A percentile compares a stretch with the other conserved stretches of the same genome.
These are phyloP conservation scores for Aspergillus steynii DNA, from an alignment of 495 filamentous ascomycete species.

Conservation along the genomic window DNA sequence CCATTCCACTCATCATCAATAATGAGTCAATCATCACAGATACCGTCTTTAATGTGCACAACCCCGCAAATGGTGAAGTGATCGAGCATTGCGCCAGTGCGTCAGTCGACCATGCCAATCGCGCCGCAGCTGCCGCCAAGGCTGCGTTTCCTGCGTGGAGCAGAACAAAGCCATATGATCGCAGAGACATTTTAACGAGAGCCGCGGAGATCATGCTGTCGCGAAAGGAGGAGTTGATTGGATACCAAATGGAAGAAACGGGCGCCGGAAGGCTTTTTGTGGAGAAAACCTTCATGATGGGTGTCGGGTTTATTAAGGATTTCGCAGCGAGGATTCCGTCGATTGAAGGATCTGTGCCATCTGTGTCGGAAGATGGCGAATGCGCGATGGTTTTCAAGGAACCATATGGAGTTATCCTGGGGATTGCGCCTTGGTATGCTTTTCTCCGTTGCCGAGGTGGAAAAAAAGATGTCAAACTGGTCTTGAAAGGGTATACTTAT, in stretches of 20 bases:
- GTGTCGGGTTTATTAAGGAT: constrained; percentile 65
- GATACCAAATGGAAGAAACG: constrained; percentile 69
- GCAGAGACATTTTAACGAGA: constrained; percentile 71
- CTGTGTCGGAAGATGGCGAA: constrained; percentile 50
- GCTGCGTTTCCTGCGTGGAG: constrained; percentile 73
- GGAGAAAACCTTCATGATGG: constrained; percentile 63
- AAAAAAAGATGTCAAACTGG: background rate
- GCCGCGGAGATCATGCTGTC: constrained; percentile 66
- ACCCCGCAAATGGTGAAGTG: constrained; percentile 61
- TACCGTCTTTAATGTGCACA: constrained; percentile 65
- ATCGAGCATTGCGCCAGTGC: constrained; percentile 64
- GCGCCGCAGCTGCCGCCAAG: constrained; percentile 58
- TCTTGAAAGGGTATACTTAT: background rate
- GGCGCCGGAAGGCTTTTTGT: constrained; percentile 53
- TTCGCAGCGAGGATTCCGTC: constrained; percentile 65
- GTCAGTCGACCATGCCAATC: constrained; percentile 58
- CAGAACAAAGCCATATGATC: constrained; percentile 56
- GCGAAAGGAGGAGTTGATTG: constrained; percentile 61
- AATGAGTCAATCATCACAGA: constrained; percentile 63
- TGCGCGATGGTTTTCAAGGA: constrained; percentile 75
- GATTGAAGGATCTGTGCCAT: constrained; percentile 63
- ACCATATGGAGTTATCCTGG: constrained; percentile 78
- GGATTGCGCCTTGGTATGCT: constrained; percentile 79
- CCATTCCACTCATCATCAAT: constrained; percentile 72
- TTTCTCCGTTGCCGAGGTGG: background rate